Percentiles rank a stretch among this genome's conserved stretches.
phyloP scores from a whole-genome alignment of 208 protist genomes.

The Acanthamoeba healyi region DNA sequence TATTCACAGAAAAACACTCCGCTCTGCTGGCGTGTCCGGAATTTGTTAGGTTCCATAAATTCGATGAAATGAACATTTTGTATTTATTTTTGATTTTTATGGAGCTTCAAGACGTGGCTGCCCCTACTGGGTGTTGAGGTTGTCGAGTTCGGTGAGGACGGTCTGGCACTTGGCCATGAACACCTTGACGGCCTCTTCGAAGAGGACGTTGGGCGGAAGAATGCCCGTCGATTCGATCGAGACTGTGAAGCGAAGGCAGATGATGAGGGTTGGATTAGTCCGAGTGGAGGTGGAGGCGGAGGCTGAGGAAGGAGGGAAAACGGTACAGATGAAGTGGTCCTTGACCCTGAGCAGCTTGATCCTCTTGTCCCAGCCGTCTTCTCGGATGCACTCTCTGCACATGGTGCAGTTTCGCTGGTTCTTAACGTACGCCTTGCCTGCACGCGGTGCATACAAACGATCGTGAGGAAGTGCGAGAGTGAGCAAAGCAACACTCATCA shows the following conservation, averaged over 20 bases:
- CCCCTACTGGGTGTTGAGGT: not conserved
- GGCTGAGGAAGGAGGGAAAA: not conserved
- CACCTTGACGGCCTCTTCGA: slow-evolving; percentile 68
- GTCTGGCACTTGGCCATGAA: slow-evolving; percentile 73
- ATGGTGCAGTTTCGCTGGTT: slow-evolving; percentile 95
- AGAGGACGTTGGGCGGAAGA: slow-evolving; percentile 69
- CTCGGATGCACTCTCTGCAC: slow-evolving; percentile 98
- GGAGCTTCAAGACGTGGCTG: not conserved
- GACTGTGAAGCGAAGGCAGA: slow-evolving; percentile 29
- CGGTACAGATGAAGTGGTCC: slow-evolving; percentile 93
- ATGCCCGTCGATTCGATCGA: slow-evolving; percentile 77
- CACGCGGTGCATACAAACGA: not conserved
- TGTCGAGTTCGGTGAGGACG: slow-evolving; percentile 52
- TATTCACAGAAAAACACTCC: not conserved
- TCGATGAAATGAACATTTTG: not conserved
- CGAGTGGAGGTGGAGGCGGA: not conserved
- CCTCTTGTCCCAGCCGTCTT: slow-evolving; percentile 81
- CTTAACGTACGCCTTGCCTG: slow-evolving; percentile 85
- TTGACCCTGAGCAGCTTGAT: slow-evolving; percentile 86
- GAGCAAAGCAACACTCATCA: no score
- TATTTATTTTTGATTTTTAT: not conserved
- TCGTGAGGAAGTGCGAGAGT: no score
- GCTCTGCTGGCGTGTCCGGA: no score
- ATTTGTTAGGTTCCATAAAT: not conserved
- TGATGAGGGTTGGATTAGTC: no score